Percentiles rank a stretch among this genome's conserved stretches.
phyloP scores from a whole-genome alignment of 805 yeast genomes.

The Wickerhamomyces xylosicus region DNA sequence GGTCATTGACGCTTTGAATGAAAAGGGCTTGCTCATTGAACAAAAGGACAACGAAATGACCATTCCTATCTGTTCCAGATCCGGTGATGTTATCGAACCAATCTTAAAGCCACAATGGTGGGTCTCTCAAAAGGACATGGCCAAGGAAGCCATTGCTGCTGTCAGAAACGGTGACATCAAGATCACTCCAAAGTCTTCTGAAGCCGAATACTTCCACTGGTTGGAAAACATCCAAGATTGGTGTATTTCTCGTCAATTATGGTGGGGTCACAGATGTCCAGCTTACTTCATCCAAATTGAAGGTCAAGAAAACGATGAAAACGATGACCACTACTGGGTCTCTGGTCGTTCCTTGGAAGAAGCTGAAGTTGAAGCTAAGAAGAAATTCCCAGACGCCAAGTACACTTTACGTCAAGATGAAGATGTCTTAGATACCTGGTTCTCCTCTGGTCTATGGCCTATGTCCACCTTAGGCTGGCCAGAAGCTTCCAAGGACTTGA shows the following conservation, averaged over 20 bases:
- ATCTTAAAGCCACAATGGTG: conserved; percentile 98
- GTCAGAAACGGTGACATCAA: conserved; percentile 74
- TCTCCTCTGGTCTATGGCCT: conserved; percentile 97
- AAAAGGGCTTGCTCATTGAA: conserved; percentile 64
- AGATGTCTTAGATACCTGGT: conserved; percentile 98
- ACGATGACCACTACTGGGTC: conserved; percentile 76
- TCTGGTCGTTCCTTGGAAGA: conserved; percentile 80
- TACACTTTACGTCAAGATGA: conserved; percentile 89
- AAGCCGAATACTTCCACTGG: conserved; percentile 93
- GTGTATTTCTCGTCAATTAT: conserved; percentile 92
- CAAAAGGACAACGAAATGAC: conserved; percentile 95
- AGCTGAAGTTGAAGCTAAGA: conserved; percentile 73
- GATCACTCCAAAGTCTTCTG: conserved; percentile 82
- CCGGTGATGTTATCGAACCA: conserved; percentile 96
- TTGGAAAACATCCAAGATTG: conserved; percentile 94
- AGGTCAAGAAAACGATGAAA: conserved; percentile 45
- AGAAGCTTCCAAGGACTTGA: conserved; percentile 59
- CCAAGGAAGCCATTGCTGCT: conserved; percentile 75
- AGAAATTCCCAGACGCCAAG: conserved; percentile 57
- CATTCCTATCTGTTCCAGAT: conserved; percentile 88
- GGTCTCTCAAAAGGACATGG: conserved; percentile 89
- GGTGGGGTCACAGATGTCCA: conserved; percentile 99
- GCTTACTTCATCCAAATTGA: conserved; percentile 81
- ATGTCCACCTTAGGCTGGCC: conserved; percentile 98
- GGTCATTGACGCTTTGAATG: conserved; percentile 75